These are phyloP conservation scores for Yamadazyma taylorii DNA, from an alignment of 1,139 yeast species.

Conservation along the genomic window DNA sequence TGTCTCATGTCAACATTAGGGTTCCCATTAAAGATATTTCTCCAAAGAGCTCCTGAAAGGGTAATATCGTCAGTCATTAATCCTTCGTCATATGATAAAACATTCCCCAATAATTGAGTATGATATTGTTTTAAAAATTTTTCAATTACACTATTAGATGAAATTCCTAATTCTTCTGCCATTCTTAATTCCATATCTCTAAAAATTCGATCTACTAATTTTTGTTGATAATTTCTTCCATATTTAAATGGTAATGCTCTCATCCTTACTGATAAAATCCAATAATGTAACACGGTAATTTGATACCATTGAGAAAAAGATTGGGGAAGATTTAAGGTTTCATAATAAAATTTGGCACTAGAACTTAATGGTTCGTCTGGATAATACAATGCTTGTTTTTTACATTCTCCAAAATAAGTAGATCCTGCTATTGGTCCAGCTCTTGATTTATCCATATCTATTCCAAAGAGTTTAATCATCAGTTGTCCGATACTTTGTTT, in stretches of 20 bases:
- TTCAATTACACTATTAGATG: constrained; percentile 81
- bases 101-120: constrained; percentile 84
- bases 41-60: constrained; percentile 85
- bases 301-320: constrained; percentile 96
- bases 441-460: constrained; percentile 90
- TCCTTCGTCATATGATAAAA: constrained; percentile 92
- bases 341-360: constrained; percentile 72
- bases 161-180: constrained; percentile 80
- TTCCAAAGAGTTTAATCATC: constrained; percentile 61
- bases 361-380: constrained; percentile 67
- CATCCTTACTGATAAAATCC: constrained; percentile 94
- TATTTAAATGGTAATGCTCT: constrained; percentile 91
- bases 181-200: constrained; percentile 85
- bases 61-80: constrained; percentile 80
- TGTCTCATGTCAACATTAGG: constrained; percentile 79
- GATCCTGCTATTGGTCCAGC: constrained; percentile 96
- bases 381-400: constrained; percentile 75
- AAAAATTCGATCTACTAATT: constrained; percentile 84
- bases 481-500: constrained; percentile 72
- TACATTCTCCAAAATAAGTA: constrained; percentile 81
- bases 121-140: constrained; percentile 88
- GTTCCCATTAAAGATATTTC: constrained; percentile 87
- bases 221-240: constrained; percentile 89
- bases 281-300: constrained; percentile 83
- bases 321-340: constrained; percentile 75